phyloP scores from a whole-genome alignment of 2,329 filamentous ascomycete genomes.

The Arthrobotrys megalospora region DNA sequence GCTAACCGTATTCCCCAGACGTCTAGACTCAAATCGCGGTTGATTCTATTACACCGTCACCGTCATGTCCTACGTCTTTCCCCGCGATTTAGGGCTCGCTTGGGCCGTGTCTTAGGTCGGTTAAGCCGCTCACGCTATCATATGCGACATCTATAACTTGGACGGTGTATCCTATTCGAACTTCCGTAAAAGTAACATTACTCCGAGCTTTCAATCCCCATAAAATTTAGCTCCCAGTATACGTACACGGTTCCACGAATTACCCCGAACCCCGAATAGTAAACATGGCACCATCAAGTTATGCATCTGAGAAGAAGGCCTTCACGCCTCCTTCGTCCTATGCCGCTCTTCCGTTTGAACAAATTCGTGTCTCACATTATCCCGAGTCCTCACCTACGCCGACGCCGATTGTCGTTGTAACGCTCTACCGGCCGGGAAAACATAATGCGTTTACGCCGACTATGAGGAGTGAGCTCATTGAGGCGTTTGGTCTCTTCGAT shows the following conservation, averaged over 20 bases:
- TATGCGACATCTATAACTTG: slow-evolving; percentile 1
- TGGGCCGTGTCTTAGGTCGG: slow-evolving; percentile 8
- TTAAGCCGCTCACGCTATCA: slow-evolving; percentile 5
- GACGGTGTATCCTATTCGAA: background rate
- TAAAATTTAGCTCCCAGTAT: background rate
- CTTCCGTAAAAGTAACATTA: slow-evolving; percentile 5
- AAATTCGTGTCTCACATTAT: slow-evolving; percentile 71
- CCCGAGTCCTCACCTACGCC: slow-evolving; percentile 71
- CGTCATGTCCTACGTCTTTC: background rate
- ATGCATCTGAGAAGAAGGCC: slow-evolving; percentile 40
- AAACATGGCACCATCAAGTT: slow-evolving; percentile 40
- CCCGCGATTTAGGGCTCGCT: slow-evolving; percentile 1
- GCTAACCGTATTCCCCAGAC: background rate
- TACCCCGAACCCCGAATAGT: background rate
- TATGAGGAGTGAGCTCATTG: slow-evolving; percentile 76
- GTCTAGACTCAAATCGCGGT: background rate
- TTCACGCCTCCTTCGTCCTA: slow-evolving; percentile 67
- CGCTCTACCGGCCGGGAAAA: slow-evolving; percentile 76
- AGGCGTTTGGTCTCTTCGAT: slow-evolving; percentile 72
- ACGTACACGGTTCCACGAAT: no score
- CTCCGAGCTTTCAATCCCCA: background rate
- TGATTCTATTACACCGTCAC: slow-evolving; percentile 14
- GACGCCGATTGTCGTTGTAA: slow-evolving; percentile 76
- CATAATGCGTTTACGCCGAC: slow-evolving; percentile 79
- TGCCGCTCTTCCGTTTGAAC: slow-evolving; percentile 68